These are phyloP conservation scores for Alisma plantagoaquatica DNA, from an alignment of 106 monocot genomes.

Conservation along the genomic window DNA sequence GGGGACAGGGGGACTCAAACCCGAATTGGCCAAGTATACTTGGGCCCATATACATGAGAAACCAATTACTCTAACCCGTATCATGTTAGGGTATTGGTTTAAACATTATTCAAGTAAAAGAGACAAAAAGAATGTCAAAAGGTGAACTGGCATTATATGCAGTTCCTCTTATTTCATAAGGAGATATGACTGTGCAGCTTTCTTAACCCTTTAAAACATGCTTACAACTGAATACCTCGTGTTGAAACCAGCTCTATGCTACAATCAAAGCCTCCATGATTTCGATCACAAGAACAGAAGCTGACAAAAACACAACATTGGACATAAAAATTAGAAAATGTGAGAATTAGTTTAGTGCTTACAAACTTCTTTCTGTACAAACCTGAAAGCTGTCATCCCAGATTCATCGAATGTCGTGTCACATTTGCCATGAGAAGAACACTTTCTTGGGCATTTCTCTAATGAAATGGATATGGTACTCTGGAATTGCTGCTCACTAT, in stretches of 20 bases:
- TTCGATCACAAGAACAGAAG: conserved; percentile 72
- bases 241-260: conserved; percentile 58
- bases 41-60: too few species aligned
- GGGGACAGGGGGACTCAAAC: too few species aligned
- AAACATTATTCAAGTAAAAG: too few species aligned
- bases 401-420: conserved; percentile 53
- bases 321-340: too few species aligned
- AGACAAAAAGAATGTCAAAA: too few species aligned
- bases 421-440: conserved; percentile 62
- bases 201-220: too few species aligned
- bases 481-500: conserved; percentile 11
- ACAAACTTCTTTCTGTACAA: neutral
- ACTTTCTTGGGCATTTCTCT: conserved; percentile 51
- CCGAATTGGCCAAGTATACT: too few species aligned
- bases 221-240: conserved; percentile 57
- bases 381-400: conserved; percentile 73
- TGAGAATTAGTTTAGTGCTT: neutral
- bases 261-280: conserved; percentile 94
- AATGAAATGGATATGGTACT: conserved; percentile 62
- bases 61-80: too few species aligned
- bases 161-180: too few species aligned
- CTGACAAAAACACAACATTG: conserved; percentile 19
- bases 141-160: too few species aligned
- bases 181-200: too few species aligned
- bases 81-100: too few species aligned